Conservation (phyloP, 805 yeast genomes). For the Komagataella ulmi region DNA sequence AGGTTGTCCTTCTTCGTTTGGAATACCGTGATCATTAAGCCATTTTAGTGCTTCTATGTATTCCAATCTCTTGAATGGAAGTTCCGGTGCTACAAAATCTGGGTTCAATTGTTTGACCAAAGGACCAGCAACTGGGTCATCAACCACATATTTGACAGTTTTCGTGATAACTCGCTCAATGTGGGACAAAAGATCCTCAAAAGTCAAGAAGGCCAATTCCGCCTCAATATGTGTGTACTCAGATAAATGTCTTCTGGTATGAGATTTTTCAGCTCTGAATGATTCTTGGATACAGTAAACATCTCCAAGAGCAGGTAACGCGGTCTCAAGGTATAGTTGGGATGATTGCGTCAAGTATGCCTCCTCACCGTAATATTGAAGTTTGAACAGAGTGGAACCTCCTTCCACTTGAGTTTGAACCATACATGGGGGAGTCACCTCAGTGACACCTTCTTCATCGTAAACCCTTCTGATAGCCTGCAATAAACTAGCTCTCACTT, state of each 20-base stretch:
- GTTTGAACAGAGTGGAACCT: constrained; percentile 87
- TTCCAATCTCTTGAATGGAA: constrained; percentile 85
- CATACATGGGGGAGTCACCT: constrained; percentile 99
- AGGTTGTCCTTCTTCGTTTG: constrained; percentile 86
- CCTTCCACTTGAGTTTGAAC: constrained; percentile 99
- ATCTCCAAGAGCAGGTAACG: constrained; percentile 93
- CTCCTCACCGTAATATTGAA: constrained; percentile 94
- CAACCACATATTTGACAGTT: constrained; percentile 61
- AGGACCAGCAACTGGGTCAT: constrained; percentile 89
- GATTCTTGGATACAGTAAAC: constrained; percentile 97
- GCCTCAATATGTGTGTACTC: constrained; percentile 97
- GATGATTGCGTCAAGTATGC: constrained; percentile 95
- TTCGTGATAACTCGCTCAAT: constrained; percentile 67
- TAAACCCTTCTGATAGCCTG: constrained; percentile 65
- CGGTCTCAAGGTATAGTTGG: constrained; percentile 92
- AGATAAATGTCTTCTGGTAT: constrained; percentile 93
- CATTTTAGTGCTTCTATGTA: constrained; percentile 87
- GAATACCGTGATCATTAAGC: constrained; percentile 90
- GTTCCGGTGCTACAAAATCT: constrained; percentile 63
- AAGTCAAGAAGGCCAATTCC: constrained; percentile 77
- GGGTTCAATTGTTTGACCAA: constrained; percentile 89
- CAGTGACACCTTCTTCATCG: constrained; percentile 60
- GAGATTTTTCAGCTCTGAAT: constrained; percentile 97
- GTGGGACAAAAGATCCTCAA: constrained; percentile 78
- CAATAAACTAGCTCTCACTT: constrained; percentile 78